Evolutionary conservation across 495 filamentous ascomycete species (phyloP), one percentile per base, ranked within the genome.

Genomic region (Xylaria bambusicola): DNA sequence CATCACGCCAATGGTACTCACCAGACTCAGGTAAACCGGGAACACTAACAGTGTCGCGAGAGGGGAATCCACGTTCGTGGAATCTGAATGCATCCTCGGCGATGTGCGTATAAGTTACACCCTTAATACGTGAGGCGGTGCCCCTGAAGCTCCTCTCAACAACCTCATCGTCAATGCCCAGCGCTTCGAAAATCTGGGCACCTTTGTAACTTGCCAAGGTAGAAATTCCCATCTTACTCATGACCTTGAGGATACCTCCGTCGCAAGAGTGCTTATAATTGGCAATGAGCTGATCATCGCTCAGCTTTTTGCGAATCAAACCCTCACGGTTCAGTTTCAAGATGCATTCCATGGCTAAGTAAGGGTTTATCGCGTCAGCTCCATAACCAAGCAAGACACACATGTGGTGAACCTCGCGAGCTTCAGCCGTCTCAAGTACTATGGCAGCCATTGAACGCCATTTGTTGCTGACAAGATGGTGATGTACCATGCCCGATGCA

Each of bases 141-240:
- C 94, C 94, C 61, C 88, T 88, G 74, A 99, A 99, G 78, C 94
- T 98, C 53, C 91, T 88, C 72, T 99, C 93, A 51, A 99, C 93
- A 52, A 99, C 94, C 10, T 82, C 84, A 71, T 97, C 93, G 68
- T 98, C 94, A 29, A 99, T 87, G 74, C 94, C 94, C 44, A 99
- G 87, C n/a, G 95, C 94, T 71, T 99, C 94, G 63, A 98, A 99
- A 63, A 99, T 99, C 78, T 99, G 94, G 53, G 94, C 94, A 72
- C 94, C 94, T 80, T 99, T 99, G 82, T 99, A 99, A 65, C 90
- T 95, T 72, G 94, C 91, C 44, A 99, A 79, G 45, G 94, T 99
- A 10, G 94, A 99, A 66, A 99, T 99, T 76, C 94, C 94, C 94
- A 99, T 99, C 82, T 99, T 99, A 77, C 91, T 96, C 94, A 99